Evolutionary conservation across 2,329 filamentous ascomycete species (phyloP), one percentile per base, ranked within the genome.

Genomic region (Neofusicoccum ribis): DNA sequence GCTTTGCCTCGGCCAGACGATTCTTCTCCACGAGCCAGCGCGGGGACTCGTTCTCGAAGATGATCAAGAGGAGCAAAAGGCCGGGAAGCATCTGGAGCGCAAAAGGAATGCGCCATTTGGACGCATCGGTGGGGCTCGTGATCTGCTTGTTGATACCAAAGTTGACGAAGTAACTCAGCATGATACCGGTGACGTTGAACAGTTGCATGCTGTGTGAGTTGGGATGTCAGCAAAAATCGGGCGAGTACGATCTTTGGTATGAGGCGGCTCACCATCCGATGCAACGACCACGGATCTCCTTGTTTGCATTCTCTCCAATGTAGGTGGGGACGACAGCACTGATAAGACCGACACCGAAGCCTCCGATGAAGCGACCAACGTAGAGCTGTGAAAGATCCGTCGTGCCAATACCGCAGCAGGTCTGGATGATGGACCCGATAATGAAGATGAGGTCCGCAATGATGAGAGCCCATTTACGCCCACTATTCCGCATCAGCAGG

Each of bases 11-110:
- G 4, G 79, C 73, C 17, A 80, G 72, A 2, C 79, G 78, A 63
- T 81, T 80, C 74, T 84, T 81, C 69, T 82, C 81, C n/a, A 83
- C 80, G n/a, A 85, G 77, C 82, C 82, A 85, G 17, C 83, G 80
- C 1, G 84, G 82, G 2, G 79, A 82, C 66, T 85, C 83, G 62
- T 83, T 83, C 51, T 84, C 77, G 72, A 84, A 84, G 50, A 83
- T 69, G 14, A 85, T 77, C 3, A 78, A 69, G 9, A 86, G 70
- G 60, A 86, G 79, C n/a, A 85, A 68, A 0, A 77, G 78, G 15
- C 83, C 83, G 0, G 83, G 83, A 1, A 85, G 75, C 63, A 85
- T 81, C 70, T 86, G 83, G 9, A 85, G 74, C 1, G 80, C 82
- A 23, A 85, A 82, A 0, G 83, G 83, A 3, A 84, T 75, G 7